Evolutionary conservation across 2,329 filamentous ascomycete species (phyloP), one percentile per base, ranked within the genome.

Genomic region (Orbilia quercus): DNA sequence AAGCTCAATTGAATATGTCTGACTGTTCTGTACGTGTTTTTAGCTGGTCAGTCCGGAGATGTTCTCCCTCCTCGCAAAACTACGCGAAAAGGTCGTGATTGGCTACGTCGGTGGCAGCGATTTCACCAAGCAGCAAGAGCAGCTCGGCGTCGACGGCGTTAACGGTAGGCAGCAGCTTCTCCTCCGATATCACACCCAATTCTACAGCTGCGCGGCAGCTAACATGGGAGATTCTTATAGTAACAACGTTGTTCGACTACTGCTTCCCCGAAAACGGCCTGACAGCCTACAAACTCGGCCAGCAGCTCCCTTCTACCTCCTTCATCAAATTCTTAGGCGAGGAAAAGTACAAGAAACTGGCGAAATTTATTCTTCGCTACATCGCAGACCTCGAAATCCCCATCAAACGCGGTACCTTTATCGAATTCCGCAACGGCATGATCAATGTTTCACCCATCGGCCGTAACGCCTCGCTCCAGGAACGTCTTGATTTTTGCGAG

Each of bases 231-330:
- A 4, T 31, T 20, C 36, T 40, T 87, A 38, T 84, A 77, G 94
- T 98, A 74, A 92, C 89, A 58, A 84, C 87, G 75, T 88, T 98
- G 79, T 99, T 99, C 84, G 95, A 99, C 85, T 99, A 91, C 84
- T 95, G 90, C 87, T 99, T 99, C 84, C 85, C 92, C 70, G 95
- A 99, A 84, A 99, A 99, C 83, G 95, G 95, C 9, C 87, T 99
- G 77, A 96, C 91, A 1, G 95, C 94, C 45, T 96, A 86, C 85
- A 92, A 92, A 79, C 83, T 93, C 79, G 95, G 94, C 78, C 82
- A 89, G 80, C 85, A 86, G 63, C 87, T 98, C 67, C 84, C 89
- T 0, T 88, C 88, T 79, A 90, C 90, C 82, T 91, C 87, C 82
- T 99, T 98, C 87, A 96, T 98, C 84, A 82, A 87, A 78, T 96